Base-by-base conservation (phyloP, 495 filamentous ascomycete genomes). In the Penicillium flavigenum region DNA sequence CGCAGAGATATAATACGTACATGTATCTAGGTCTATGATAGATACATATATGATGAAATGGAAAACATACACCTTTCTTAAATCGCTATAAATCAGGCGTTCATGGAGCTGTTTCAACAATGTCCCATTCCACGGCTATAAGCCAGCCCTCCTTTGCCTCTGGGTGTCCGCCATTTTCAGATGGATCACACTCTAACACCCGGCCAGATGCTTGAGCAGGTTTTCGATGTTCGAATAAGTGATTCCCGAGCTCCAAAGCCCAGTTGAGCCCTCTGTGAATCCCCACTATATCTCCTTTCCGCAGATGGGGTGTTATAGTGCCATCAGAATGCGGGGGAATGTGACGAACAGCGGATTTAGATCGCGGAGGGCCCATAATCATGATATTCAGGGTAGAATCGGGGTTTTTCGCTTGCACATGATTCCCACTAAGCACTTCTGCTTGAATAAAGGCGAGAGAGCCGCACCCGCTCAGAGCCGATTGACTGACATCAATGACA, bases 71-170 rank as follows among this genome's bases (percentile, higher is more conserved):
- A 39, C n/a, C 36, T 39, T 38, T 17, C 36, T 5, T 17, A 17
- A 9, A 39, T 17, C 36, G 6, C n/a, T 4, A 17, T 17, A 17
- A 39, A 39, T 39, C 16, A 17, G 16, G 17, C 2, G 9, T 7
- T 39, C 36, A 39, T 17, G 5, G 2, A 47, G 20, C 12, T 27
- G n/a, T 17, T 19, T 59, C 32, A n/a, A 77, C 24, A 16, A 75
- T 22, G 42, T 75, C 72, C 76, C 76, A 78, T 53, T 78, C 73
- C 65, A 75, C 70, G n/a, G 60, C 69, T 29, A 78, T 65, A 11
- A 71, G 59, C 74, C 76, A 78, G 26, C 27, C 24, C 11, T 57
- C 36, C 17, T 60, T 52, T 4, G 16, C 1, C 20, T 42, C 48
- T 14, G 53, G 22, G 16, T 5, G 3, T 10, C 10, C 31, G 43